A percentile compares a stretch with the other conserved stretches of the same genome.
Evolutionary conservation across 768 basidiomycete genomes (phyloP).

Genomic region (Amanita muscaria): DNA sequence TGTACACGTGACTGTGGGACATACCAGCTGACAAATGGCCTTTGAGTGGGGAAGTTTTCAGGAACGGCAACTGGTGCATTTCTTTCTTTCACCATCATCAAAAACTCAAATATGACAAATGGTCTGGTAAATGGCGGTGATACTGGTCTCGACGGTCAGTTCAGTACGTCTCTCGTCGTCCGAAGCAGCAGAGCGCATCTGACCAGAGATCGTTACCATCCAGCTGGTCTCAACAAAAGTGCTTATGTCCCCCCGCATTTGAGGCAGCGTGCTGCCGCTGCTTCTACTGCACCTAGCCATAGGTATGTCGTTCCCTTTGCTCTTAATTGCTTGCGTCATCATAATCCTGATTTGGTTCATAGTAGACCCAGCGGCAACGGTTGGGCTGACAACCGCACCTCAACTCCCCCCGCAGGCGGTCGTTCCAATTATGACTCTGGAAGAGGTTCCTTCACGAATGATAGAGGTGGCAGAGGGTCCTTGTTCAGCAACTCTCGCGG

Average conservation of each 20-base stretch:
- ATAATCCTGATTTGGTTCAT: conserved; percentile 12
- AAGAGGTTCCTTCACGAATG: conserved; percentile 21
- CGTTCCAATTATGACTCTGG: conserved; percentile 36
- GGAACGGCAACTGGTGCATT: conserved; percentile 8
- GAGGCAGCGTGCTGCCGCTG: conserved; percentile 83
- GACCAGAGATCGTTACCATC: conserved; percentile 6
- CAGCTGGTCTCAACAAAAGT: conserved; percentile 70
- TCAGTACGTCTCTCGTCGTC: conserved; percentile 40
- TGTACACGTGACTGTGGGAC: conserved; percentile 11
- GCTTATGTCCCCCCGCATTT: conserved; percentile 87
- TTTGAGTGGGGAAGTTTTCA: conserved; percentile 22
- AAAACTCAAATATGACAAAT: conserved; percentile 70
- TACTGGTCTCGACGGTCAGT: conserved; percentile 64
- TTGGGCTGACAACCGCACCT: conserved; percentile 67
- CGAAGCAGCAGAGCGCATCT: conserved; percentile 6
- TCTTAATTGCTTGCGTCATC: conserved; percentile 8
- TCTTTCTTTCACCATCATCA: conserved; percentile 21
- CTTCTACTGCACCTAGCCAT: conserved; percentile 49
- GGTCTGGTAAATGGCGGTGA: conserved; percentile 73
- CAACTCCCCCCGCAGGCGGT: conserved; percentile 48
- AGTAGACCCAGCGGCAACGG: conserved; percentile 38
- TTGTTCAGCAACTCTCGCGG: conserved; percentile 34
- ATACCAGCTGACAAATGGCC: conserved; percentile 9
- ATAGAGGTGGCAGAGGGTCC: conserved; percentile 32
- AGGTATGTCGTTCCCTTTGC: conserved; percentile 37